phyloP scores from a whole-genome alignment of 2,329 filamentous ascomycete genomes.

The Cadophora sp. region DNA sequence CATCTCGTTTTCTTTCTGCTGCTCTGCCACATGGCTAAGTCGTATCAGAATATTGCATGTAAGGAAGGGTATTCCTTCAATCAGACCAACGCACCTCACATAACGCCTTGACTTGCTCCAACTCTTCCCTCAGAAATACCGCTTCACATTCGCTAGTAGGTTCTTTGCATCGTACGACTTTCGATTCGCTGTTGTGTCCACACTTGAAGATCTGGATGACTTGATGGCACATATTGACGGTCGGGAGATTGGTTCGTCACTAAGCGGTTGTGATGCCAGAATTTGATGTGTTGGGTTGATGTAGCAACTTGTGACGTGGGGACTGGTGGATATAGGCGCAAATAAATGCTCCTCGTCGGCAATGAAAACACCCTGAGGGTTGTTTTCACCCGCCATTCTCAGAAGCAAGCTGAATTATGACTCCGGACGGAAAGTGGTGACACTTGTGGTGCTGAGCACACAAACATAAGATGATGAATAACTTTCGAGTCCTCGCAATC shows the following conservation, averaged over 20 bases:
- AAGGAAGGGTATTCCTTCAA: too few species aligned
- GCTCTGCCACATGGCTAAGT: constrained; percentile 33
- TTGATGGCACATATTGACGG: constrained; percentile 41
- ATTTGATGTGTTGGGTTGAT: background rate
- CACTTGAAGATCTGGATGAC: constrained; percentile 40
- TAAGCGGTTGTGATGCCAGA: background rate
- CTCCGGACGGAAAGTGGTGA: background rate
- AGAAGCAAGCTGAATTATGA: constrained; percentile 20
- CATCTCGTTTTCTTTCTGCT: constrained; percentile 20
- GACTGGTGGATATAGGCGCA: background rate
- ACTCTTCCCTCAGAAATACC: constrained; percentile 40
- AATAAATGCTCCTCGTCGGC: constrained; percentile 10
- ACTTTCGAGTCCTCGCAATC: constrained; percentile 18
- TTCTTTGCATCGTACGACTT: constrained; percentile 33
- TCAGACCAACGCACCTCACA: constrained; percentile 31
- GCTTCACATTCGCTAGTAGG: constrained; percentile 34
- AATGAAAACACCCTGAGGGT: background rate
- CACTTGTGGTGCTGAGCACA: background rate
- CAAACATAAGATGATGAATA: constrained; percentile 11
- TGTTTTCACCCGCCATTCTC: constrained; percentile 12
- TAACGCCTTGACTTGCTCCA: constrained; percentile 33
- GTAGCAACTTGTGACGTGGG: constrained; percentile 1
- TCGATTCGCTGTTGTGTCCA: constrained; percentile 35
- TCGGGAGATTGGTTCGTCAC: background rate
- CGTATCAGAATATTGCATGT: constrained; percentile 16